Conservation (phyloP, 2,329 filamentous ascomycete genomes). For the Phoma sp. region DNA sequence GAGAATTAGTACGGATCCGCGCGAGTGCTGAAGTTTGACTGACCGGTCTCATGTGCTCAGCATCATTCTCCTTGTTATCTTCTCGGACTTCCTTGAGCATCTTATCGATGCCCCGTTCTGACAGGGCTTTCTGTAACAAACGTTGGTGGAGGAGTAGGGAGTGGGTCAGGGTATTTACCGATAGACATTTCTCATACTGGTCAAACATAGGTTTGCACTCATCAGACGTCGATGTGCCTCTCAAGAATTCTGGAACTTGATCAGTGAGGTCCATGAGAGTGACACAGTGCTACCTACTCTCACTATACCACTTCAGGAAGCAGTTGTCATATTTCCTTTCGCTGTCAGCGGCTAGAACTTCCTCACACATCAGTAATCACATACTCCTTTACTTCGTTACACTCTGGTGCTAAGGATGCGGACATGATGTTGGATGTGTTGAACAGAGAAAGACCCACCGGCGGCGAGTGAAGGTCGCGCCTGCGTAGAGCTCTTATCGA, state of each 20-base stretch:
- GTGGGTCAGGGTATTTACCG: constrained; percentile 61
- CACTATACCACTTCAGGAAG: constrained; percentile 99
- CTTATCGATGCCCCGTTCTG: constrained; percentile 88
- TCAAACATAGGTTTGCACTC: constrained; percentile 88
- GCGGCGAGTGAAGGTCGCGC: constrained; percentile 24
- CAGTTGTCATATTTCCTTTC: constrained; percentile 90
- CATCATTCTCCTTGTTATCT: constrained; percentile 86
- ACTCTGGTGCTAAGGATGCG: constrained; percentile 90
- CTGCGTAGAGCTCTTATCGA: constrained; percentile 40
- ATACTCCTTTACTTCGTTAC: constrained; percentile 95
- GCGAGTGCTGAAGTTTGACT: constrained; percentile 6
- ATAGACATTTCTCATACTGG: constrained; percentile 85
- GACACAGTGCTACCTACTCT: constrained; percentile 69
- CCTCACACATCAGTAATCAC: constrained; percentile 29
- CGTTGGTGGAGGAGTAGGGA: constrained; percentile 8
- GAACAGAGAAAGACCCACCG: constrained; percentile 11
- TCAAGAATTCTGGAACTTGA: constrained; percentile 72
- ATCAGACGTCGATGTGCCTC: constrained; percentile 80
- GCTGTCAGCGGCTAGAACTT: background rate
- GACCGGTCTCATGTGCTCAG: constrained; percentile 63
- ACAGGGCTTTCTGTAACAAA: constrained; percentile 73
- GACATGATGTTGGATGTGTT: constrained; percentile 68
- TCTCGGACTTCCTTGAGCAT: constrained; percentile 91
- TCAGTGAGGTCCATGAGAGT: background rate
- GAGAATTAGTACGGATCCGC: background rate